Evolutionary conservation across 1,139 yeast genomes (phyloP), one percentile per base, ranked within the genome.

Genomic region (Candida dubliniensis): DNA sequence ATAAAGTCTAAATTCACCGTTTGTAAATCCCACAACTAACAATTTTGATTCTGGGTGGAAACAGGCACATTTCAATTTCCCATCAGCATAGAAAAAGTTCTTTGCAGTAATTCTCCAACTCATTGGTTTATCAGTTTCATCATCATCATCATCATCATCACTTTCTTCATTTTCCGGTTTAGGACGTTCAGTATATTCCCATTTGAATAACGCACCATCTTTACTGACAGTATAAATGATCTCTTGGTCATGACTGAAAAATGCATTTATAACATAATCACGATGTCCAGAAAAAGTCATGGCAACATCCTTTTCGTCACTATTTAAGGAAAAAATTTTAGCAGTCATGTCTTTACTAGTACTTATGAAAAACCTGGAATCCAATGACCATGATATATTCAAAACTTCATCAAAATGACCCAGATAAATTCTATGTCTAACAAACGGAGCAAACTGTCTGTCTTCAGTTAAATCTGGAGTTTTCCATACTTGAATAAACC

Each of bases 391-490:
- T 5, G 87, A 76, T 8, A 93, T 66, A 7, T 88, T 80, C 1
- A 82, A 77, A 24, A 95, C 82, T 52, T 88, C 96, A 42, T 84
- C 83, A 61, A 84, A 90, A 67, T 93, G 99, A 25, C 99, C 99
- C 2, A 97, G 89, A 57, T 90, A 90, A 6, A 87, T 79, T 57
- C 96, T 75, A 63, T 88, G 90, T 53, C 96, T 84, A 34, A 93
- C 87, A 66, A 93, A 95, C 12, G 99, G 99, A 1, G 96, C 95
- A 75, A 95, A 93, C 61, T 90, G 97, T 51, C 96, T 74, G 51
- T 79, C 84, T 54, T 84, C 87, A 2, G 81, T 69, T 31, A 75
- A 73, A 42, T 81, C 83, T 0, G 98, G 98, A 1, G 98, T 89
- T 57, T 81, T 84, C 99, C 99, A 93, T 10, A 93, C 87, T 61